Conservation (phyloP, 129 eudicot species). For the Flaveria bidentis region DNA sequence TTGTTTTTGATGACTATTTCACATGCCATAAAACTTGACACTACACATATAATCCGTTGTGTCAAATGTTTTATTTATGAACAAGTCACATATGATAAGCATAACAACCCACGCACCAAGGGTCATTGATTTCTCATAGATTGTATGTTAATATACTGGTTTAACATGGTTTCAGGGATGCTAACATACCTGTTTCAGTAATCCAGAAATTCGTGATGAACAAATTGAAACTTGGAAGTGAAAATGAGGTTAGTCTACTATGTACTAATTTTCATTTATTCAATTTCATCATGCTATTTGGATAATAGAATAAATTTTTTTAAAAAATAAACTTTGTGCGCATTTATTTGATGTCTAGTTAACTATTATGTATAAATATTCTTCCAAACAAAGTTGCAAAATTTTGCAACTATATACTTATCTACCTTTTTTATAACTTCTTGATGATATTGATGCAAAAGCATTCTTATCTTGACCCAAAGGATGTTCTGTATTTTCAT, state of each 20-base stretch:
- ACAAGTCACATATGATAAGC: too few relatives aligned
- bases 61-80: too few relatives aligned
- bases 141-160: slow-evolving; percentile 17
- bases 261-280: neutral
- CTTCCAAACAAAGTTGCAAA: neutral
- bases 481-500: neutral
- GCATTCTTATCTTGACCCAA: slow-evolving; percentile 5
- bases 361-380: slow-evolving; percentile 4
- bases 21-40: too few relatives aligned
- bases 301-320: neutral
- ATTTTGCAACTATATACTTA: neutral
- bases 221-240: slow-evolving; percentile 73
- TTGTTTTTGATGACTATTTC: too few relatives aligned
- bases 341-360: neutral
- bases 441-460: neutral
- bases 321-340: neutral
- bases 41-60: too few relatives aligned
- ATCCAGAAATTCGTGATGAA: slow-evolving; percentile 71
- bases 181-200: slow-evolving; percentile 58
- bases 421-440: neutral
- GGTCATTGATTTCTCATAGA: slow-evolving; percentile 7
- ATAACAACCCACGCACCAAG: neutral
- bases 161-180: slow-evolving; percentile 65
- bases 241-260: slow-evolving; percentile 61
- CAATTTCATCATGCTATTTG: slow-evolving; percentile 8